Evolutionary conservation across 2,329 filamentous ascomycete genomes (phyloP), one percentile per base, ranked within the genome.

Genomic region (Ceratocystis huliohia): DNA sequence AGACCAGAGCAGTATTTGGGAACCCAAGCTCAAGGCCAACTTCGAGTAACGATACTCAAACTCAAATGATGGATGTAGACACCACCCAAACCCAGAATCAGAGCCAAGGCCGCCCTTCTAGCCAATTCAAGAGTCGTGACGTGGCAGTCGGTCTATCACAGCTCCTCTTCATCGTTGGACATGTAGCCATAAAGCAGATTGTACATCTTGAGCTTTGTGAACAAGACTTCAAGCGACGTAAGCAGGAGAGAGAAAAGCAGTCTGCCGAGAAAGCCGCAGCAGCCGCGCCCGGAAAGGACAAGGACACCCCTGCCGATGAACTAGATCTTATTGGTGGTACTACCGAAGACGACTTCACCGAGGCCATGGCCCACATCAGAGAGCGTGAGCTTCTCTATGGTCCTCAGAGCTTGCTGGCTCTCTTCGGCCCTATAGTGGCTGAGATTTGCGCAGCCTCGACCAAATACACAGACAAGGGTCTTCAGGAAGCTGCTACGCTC

Each of bases 111-210:
- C 67, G 13, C 75, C 79, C 7, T 84, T 81, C 72, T 84, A 76
- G 70, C 50, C 66, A 67, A 10, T 67, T 67, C 28, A 65, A 62
- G 20, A 65, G 59, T 25, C 75, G 87, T 37, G 89, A 87, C 70
- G 84, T 86, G 3, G 86, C 90, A 0, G 82, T 91, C 61, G 86
- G 84, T 0, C 80, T 99, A 1, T 96, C 94, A 0, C 94, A 97
- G 72, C 82, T 99, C 1, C 81, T 99, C 0, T 97, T 97, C 74
- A 88, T 96, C 45, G 93, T 97, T 37, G 94, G 94, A 0, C 94
- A 99, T 73, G 89, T 97, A 61, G 94, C 94, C 15, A 94, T 99
- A 74, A 99, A 99, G 78, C 95, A 99, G 74, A 99, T 99, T 71
- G 95, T 99, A 0, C 94, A 99, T 74, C 83, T 99, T 10, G 94